phyloP scores from a whole-genome alignment of 1,284 basidiomycete species.

The Rhodotorula sp. region DNA sequence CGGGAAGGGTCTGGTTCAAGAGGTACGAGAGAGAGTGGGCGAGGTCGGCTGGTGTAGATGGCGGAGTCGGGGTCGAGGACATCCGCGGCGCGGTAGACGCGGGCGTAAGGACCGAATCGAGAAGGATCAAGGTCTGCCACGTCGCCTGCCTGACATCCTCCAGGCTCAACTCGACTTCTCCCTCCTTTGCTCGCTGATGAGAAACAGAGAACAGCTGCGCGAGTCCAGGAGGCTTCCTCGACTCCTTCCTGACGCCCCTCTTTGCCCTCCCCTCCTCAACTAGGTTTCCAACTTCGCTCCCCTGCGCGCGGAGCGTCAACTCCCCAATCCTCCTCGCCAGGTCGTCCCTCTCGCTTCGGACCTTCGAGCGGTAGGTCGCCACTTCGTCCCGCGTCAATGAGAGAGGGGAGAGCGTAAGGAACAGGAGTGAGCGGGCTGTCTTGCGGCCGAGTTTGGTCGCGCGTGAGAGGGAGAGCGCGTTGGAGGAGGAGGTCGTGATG shows the following conservation, averaged over 20 bases:
- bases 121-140: slow-evolving; percentile 28
- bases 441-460: slow-evolving; percentile 21
- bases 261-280: not conserved
- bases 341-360: slow-evolving; percentile 26
- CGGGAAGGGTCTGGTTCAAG: slow-evolving; percentile 24
- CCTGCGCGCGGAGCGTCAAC: slow-evolving; percentile 25
- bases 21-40: slow-evolving; percentile 36
- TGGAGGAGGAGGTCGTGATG: not conserved
- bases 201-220: slow-evolving; percentile 1
- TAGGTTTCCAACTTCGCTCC: not conserved
- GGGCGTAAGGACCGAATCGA: slow-evolving; percentile 18
- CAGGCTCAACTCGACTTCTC: slow-evolving; percentile 1
- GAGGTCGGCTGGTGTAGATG: slow-evolving; percentile 22
- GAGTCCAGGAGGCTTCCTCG: not conserved
- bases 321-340: slow-evolving; percentile 40
- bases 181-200: not conserved
- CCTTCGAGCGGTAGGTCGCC: slow-evolving; percentile 22
- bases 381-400: slow-evolving; percentile 43
- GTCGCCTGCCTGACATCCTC: slow-evolving; percentile 22
- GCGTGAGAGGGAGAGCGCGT: slow-evolving; percentile 10
- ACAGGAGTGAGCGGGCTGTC: slow-evolving; percentile 37
- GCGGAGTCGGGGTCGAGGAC: not conserved
- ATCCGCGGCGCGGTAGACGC: not conserved
- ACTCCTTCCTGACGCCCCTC: not conserved
- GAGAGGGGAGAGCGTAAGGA: slow-evolving; percentile 43